phyloP scores from a whole-genome alignment of 169 alveolate species.

The Neospora caninum region DNA sequence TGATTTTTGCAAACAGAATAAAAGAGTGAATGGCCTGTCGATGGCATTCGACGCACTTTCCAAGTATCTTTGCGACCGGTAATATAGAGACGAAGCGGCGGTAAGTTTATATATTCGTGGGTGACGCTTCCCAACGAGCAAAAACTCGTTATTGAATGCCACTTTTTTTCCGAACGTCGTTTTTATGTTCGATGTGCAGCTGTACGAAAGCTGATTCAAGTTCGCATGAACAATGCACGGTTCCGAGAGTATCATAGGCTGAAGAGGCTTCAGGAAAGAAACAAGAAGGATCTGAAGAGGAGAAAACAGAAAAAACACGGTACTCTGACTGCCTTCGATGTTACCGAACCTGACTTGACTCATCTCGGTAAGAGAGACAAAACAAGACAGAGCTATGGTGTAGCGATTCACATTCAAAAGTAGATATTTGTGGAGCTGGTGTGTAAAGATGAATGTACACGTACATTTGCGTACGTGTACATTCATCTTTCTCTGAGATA shows the following conservation, averaged over 20 bases:
- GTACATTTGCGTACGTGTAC: neutral
- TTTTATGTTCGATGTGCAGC: neutral
- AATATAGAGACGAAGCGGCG: too few species aligned
- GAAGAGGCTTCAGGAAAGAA: neutral
- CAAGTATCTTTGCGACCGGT: too few species aligned
- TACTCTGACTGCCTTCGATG: neutral
- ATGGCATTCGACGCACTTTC: too few species aligned
- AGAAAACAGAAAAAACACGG: neutral
- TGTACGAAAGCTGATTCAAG: neutral
- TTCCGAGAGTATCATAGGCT: neutral
- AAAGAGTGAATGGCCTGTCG: too few species aligned
- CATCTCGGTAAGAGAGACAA: neutral
- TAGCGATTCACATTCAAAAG: too few species aligned
- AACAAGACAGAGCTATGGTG: neutral
- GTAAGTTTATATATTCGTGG: too few species aligned
- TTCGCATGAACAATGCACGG: conserved; percentile 16
- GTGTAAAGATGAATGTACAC: neutral
- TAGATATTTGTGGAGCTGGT: neutral
- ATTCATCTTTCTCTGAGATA: too few species aligned
- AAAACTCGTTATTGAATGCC: too few species aligned
- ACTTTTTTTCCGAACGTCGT: too few species aligned
- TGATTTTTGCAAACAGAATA: too few species aligned
- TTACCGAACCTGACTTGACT: neutral
- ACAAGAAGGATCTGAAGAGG: neutral
- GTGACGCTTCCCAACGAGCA: too few species aligned